Base-by-base conservation (phyloP, 768 basidiomycete genomes). In the Melanogaster broomeanus region DNA sequence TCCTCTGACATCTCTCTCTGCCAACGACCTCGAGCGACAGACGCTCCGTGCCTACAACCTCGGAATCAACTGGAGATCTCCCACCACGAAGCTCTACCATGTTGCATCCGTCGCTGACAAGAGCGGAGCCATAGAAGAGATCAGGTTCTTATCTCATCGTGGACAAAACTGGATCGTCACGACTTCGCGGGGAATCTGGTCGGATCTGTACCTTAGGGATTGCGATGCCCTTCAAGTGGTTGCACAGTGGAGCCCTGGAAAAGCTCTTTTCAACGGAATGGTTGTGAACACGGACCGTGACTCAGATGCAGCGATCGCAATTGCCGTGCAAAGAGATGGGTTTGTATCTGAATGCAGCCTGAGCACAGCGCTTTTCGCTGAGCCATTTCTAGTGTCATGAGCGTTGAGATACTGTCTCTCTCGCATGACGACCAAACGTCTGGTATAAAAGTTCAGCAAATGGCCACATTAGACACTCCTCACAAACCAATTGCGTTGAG, bases 181-280 rank as follows among this genome's bases (percentile, higher is more conserved):
- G 7, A 73, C 83, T 9, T 82, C 82, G 4, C 79, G 79, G 52
- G 74, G 76, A 6, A 78, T 88, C 44, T 88, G 86, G 86, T 81
- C 81, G 35, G 70, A 73, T 16, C 57, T 87, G 42, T 71, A 74
- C 1, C 58, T 84, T 18, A 85, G 86, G 82, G 74, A 81, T 48
- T 61, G 48, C 24, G 47, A 58, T 37, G 49, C 60, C 13, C 57
- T 81, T 21, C 53, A 48, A 25, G 54, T 60, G 9, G 62, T 66
- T 13, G 76, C 73, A 13, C 72, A 79, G 44, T 87, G 86, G 85
- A 76, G 74, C 24, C 78, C 75, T 0, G 74, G 76, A 45, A 78
- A 78, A 15, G 78, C 74, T 1, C 61, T 85, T 8, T 80, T 86
- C 51, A 76, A 72, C 34, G 79, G 77, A 2, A 69, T 85, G 45